Base-by-base conservation (phyloP, 2,329 filamentous ascomycete species). In the Allantophomopsis lycopodina region DNA sequence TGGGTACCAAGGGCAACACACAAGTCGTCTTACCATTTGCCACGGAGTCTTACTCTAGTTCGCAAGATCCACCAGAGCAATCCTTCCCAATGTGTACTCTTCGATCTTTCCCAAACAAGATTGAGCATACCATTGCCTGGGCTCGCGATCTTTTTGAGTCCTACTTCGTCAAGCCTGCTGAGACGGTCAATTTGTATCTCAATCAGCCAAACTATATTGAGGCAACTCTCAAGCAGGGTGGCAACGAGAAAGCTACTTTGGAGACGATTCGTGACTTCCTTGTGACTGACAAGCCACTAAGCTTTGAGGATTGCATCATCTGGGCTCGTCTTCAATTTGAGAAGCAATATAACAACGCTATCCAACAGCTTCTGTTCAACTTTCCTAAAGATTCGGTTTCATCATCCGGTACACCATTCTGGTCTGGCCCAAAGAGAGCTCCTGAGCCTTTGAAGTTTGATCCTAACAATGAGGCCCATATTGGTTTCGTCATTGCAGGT, bases 51-150 rank as follows among this genome's bases (percentile, higher is more conserved):
- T 98, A 98, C 66, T 95, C 91, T 1, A 86, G 80, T 53, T 96
- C 91, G 15, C 89, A 95, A 58, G 93, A 98, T 58, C 91, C 91
- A 1, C 91, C 91, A 0, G 93, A 98, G 69, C 87, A 95, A 65
- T 94, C 91, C 1, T 96, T 98, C 71, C 91, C 91, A 1, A 96
- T 96, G 88, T 98, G 91, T 61, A 96, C 91, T 5, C 72, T 98
- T 45, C 78, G 85, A 55, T 95, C 88, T 61, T 98, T 98, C 69
- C 91, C 91, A 43, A 98, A 98, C 69, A 82, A 82, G 54, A 98
- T 98, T 53, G 88, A 98, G 64, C 91, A 98, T 61, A 96, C 91
- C 1, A 98, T 98, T 58, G 91, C 91, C 2, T 98, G 91, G 91
- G 81, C 88, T 32, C 85, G 93, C 53, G 91, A 96, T 59, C 73